Conservation (phyloP, 2,329 filamentous ascomycete genomes). For the Cadophora sp. region DNA sequence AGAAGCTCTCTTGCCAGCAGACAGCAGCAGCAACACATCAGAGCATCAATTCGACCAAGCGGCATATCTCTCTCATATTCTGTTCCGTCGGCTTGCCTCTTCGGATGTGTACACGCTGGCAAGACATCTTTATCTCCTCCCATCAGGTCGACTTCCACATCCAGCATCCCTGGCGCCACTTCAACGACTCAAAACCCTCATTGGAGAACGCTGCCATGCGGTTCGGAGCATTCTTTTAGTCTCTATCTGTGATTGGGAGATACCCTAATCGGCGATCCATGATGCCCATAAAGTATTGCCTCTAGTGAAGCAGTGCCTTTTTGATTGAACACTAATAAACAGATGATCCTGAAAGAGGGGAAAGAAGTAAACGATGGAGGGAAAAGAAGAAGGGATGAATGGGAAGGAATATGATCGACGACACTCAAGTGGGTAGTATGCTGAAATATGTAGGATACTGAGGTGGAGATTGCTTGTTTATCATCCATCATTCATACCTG, state of each 20-base stretch:
- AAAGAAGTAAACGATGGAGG: no score
- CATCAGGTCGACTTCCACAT: not conserved
- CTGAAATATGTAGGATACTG: not conserved
- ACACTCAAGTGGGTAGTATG: not conserved
- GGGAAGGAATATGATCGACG: not conserved
- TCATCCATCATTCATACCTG: no score
- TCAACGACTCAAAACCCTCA: not conserved
- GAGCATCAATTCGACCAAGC: not conserved
- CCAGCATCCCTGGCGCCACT: constrained; percentile 1
- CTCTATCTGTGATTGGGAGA: not conserved
- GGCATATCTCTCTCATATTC: not conserved
- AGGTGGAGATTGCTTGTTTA: no score
- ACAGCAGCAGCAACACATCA: not conserved
- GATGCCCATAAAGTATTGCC: not conserved
- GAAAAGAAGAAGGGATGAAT: not conserved
- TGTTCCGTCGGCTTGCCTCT: not conserved
- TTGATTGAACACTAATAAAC: not conserved
- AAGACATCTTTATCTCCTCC: not conserved
- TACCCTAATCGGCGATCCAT: not conserved
- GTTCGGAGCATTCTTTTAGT: constrained; percentile 1
- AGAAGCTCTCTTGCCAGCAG: not conserved
- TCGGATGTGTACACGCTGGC: constrained; percentile 1
- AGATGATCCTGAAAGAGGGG: not conserved
- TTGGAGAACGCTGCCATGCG: not conserved
- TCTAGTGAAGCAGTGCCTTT: not conserved